These are phyloP conservation scores for Pestalotiopsis sp. DNA, from an alignment of 2,329 filamentous ascomycete species.

Conservation along the genomic window DNA sequence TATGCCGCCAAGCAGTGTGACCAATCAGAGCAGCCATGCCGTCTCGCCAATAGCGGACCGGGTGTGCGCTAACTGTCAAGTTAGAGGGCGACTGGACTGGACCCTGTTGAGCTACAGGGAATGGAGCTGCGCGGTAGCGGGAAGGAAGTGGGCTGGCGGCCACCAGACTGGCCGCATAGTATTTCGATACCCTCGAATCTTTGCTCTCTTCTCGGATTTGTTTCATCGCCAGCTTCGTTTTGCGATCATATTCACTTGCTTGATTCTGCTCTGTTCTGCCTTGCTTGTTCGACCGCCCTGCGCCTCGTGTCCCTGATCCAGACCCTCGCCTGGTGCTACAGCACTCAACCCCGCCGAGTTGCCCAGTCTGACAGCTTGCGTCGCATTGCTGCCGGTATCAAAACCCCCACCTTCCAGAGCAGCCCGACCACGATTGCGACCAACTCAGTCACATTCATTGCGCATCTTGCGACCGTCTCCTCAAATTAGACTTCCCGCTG, in stretches of 20 bases:
- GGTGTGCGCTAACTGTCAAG: not conserved
- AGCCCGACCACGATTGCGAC: slow-evolving; percentile 19
- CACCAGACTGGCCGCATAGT: slow-evolving; percentile 25
- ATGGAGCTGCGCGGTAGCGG: slow-evolving; percentile 13
- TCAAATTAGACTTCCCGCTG: slow-evolving; percentile 24
- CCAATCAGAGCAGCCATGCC: slow-evolving; percentile 18
- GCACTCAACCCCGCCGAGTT: not conserved
- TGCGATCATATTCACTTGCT: slow-evolving; percentile 15
- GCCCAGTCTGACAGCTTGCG: not conserved
- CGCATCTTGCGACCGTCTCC: slow-evolving; percentile 21
- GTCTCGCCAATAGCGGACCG: not conserved
- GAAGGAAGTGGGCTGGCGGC: slow-evolving; percentile 21
- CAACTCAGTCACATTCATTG: slow-evolving; percentile 9
- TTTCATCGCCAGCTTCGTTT: slow-evolving; percentile 23
- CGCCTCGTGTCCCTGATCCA: not conserved
- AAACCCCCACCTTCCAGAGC: slow-evolving; percentile 26
- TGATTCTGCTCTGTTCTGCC: not conserved
- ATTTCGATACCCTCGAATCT: not conserved
- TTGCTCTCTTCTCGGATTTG: slow-evolving; percentile 19
- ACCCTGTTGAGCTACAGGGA: slow-evolving; percentile 11
- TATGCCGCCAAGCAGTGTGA: slow-evolving; percentile 24
- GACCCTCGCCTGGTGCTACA: not conserved
- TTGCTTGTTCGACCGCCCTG: not conserved
- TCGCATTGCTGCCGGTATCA: slow-evolving; percentile 16
- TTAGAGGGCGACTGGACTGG: slow-evolving; percentile 7